Base-by-base conservation (phyloP, 179 eudicot genomes). In the Silene coronaria region DNA sequence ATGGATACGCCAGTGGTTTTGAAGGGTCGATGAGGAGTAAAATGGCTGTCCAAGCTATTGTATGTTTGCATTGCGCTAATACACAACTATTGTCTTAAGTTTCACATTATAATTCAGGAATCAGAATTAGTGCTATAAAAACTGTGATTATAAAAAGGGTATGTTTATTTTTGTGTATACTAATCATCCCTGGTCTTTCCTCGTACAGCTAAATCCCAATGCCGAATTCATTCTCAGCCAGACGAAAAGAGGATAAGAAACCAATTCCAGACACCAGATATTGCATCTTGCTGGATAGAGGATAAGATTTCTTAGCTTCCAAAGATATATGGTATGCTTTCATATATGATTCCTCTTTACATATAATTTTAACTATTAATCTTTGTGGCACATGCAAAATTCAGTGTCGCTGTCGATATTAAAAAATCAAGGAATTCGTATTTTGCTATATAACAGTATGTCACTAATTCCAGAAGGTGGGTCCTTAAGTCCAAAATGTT, bases 291-390 rank as follows among this genome's bases (percentile, higher is more conserved):
- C 64, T 58, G 81, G 79, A 78, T 78, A 74, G 34, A 78, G 62
- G 76, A 81, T 81, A 78, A 78, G 81, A 81, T 81, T 74, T 78
- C 81, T 74, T 77, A 81, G 83, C 75, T 38, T 70, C 69, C 71
- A 53, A 28, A 62, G 53, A 69, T 61, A 73, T 69, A 69, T 34
- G 45, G 74, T 46, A 61, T 65, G 42, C 26, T 77, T 77, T 59
- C 21, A 42, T 53, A 67, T n/a, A 79, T 45, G 34, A 69, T 11
- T 70, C 23, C 24, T 66, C 65, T 69, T 75, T 70, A 70, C 19
- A n/a, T 79, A 51, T 70, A n/a, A 14, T 80, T 70, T 27, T 79
- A 32, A 53, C 72, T 55, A 16, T 32, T 27, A 51, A 53, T 75
- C 72, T 70, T 53, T 75, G 82, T 62, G 75, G 76, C 76, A 53